Base-by-base conservation (phyloP, 2,329 filamentous ascomycete genomes). In the Fusarium sp. region DNA sequence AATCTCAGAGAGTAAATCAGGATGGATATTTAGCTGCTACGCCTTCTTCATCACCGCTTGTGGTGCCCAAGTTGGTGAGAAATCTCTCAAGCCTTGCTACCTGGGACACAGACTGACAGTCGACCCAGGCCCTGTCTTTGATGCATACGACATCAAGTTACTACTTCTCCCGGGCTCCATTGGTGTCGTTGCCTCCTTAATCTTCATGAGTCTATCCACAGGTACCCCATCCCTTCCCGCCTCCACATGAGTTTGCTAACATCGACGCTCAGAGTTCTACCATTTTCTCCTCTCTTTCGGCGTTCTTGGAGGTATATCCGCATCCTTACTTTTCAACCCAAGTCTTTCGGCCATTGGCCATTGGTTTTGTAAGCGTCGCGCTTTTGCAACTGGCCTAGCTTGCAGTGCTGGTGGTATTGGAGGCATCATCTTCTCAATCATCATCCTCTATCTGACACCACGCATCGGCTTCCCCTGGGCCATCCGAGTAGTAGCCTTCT, bases 201-300 rank as follows among this genome's bases (percentile, higher is more conserved):
- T 93, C 62, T 80, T 91, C 4, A 74, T 93, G 14, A 90, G 90
- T 0, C 77, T 90, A 9, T 93, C 90, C 73, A 88, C 84, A 5
- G 75, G 85, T 85, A 75, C 3, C 0, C 1, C 12, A 17, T 10
- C 11, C 9, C 10, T 16, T 10, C 2, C 40, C 27, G 3, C 1
- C 12, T 22, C 4, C 20, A 5, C 1, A 8, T 10, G 5, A 9
- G 8, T 8, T 38, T 20, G 6, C 63, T 44, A 16, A 59, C 1
- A 4, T 36, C 2, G 3, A 11, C 10, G 2, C 6, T 0, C 6
- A 84, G 81, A 89, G 71, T 93, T 92, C 78, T 93, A 91, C 86
- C 92, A 94, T 49, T 93, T 94, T 77, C 87, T 94, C 78, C 81
- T 95, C 29, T 87, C 89, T 5, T 92, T 93, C 72, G 91, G 91